Percentiles rank a stretch among this genome's conserved stretches.
Evolutionary conservation across 306 rosid species (phyloP).

Genomic region (Lathyrus sativus): DNA sequence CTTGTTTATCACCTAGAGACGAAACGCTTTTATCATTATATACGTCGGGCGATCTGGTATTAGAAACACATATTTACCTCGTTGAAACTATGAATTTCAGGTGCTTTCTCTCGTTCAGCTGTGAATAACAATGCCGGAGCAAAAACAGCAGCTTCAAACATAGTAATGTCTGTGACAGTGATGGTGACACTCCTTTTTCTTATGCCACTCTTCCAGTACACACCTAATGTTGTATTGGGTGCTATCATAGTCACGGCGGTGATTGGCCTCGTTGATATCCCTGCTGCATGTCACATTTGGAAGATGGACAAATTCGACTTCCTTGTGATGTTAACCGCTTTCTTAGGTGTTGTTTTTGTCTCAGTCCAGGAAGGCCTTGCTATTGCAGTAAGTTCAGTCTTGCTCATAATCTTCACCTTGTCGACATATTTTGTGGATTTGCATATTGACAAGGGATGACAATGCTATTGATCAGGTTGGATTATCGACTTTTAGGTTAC

Average conservation of each 20-base stretch:
- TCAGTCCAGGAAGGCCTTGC: conserved; percentile 91
- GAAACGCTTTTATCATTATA: neutral
- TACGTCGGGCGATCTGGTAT: neutral
- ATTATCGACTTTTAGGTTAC: conserved; percentile 72
- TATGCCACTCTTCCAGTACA: conserved; percentile 90
- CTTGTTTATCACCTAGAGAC: neutral
- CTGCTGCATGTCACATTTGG: conserved; percentile 77
- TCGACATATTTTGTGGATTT: neutral
- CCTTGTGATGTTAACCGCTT: conserved; percentile 71
- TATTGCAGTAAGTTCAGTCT: conserved; percentile 66
- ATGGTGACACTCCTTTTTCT: conserved; percentile 92
- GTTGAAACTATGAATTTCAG: conserved; percentile 47
- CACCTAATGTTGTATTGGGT: conserved; percentile 86
- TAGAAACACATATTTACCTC: conserved; percentile 19
- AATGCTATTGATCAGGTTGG: conserved; percentile 62
- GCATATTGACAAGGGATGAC: conserved; percentile 25
- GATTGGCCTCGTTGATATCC: conserved; percentile 81
- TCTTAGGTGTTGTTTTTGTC: conserved; percentile 79
- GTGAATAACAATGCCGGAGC: conserved; percentile 95
- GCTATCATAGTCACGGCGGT: conserved; percentile 95
- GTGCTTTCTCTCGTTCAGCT: conserved; percentile 91
- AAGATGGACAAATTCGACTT: conserved; percentile 89
- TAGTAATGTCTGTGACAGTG: conserved; percentile 88
- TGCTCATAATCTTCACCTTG: neutral
- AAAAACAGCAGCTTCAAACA: conserved; percentile 80